These are phyloP conservation scores for Gonapodya prolifera DNA, from an alignment of 192 early-diverging fungal genomes.

Conservation along the genomic window DNA sequence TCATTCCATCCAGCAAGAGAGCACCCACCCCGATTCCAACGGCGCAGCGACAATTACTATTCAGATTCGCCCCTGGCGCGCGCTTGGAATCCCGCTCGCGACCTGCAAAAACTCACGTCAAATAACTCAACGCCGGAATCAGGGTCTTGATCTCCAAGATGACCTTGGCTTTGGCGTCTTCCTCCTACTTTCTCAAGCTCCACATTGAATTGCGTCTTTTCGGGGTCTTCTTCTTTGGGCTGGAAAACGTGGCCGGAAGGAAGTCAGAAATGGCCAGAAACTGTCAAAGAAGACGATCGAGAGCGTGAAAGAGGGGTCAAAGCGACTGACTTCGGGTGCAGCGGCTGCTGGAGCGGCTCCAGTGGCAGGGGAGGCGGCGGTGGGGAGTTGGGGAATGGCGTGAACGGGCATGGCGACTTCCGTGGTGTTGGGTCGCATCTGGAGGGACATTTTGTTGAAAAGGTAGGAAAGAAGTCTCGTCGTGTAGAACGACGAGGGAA, in stretches of 20 bases:
- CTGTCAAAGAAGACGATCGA: no score
- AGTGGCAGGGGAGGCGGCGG: conserved; percentile 52
- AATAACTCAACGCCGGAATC: conserved; percentile 83
- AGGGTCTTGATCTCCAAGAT: conserved; percentile 96
- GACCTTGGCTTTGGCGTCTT: conserved; percentile 90
- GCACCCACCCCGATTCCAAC: no score
- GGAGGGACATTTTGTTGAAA: not conserved
- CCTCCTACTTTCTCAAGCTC: no score
- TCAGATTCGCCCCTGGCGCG: no score
- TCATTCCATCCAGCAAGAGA: no score
- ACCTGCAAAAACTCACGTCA: conserved; percentile 54
- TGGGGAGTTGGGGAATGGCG: conserved; percentile 42
- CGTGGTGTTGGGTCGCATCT: conserved; percentile 80
- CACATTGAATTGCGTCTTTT: conserved; percentile 92
- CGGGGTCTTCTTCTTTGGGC: conserved; percentile 68
- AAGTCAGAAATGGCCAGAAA: not conserved
- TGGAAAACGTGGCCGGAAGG: conserved; percentile 7
- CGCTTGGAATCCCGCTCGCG: no score
- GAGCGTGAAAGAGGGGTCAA: conserved; percentile 13
- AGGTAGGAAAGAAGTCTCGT: conserved; percentile 11
- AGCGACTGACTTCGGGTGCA: conserved; percentile 38
- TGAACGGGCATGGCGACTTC: conserved; percentile 77
- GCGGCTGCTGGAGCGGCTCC: no score
- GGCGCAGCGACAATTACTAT: no score
- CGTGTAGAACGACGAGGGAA: not conserved